Evolutionary conservation across 805 yeast species (phyloP).

Genomic region (Brettanomyces nanus): DNA sequence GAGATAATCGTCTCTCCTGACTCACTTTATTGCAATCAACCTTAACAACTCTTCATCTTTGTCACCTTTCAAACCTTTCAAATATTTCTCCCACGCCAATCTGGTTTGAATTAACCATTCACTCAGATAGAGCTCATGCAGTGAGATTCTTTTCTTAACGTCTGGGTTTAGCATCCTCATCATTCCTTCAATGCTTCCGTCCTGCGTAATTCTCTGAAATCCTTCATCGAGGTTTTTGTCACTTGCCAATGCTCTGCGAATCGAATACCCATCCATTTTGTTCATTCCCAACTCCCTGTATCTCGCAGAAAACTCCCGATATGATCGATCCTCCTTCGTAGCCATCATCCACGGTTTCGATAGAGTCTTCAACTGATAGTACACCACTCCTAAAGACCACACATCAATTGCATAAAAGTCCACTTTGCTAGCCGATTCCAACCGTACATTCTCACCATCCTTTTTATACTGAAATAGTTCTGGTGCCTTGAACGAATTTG

Average conservation of each 20-base stretch:
- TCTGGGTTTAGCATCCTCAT: constrained; percentile 26
- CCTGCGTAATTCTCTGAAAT: constrained; percentile 9
- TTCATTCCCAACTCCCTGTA: constrained; percentile 11
- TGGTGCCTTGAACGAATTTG: constrained; percentile 48
- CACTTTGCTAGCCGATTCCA: constrained; percentile 6
- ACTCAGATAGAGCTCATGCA: constrained; percentile 14
- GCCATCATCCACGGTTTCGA: constrained; percentile 42
- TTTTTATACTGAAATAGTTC: constrained; percentile 28
- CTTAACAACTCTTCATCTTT: constrained; percentile 21
- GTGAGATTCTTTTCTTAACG: constrained; percentile 14
- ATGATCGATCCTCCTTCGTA: constrained; percentile 13
- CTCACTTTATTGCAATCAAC: constrained; percentile 3
- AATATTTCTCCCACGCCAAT: constrained; percentile 11
- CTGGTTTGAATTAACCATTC: constrained; percentile 27
- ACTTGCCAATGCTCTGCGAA: constrained; percentile 9
- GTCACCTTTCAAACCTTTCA: constrained; percentile 9
- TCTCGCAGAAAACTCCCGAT: constrained; percentile 13
- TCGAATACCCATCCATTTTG: constrained; percentile 14
- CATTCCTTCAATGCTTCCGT: constrained; percentile 8
- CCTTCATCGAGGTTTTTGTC: constrained; percentile 8
- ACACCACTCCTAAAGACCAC: constrained; percentile 46
- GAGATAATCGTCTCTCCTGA: not conserved
- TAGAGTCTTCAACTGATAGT: constrained; percentile 36
- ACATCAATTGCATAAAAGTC: constrained; percentile 34
- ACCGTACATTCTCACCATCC: constrained; percentile 5